phyloP scores from a whole-genome alignment of 192 early-diverging fungal genomes.

The Backusella sp. region DNA sequence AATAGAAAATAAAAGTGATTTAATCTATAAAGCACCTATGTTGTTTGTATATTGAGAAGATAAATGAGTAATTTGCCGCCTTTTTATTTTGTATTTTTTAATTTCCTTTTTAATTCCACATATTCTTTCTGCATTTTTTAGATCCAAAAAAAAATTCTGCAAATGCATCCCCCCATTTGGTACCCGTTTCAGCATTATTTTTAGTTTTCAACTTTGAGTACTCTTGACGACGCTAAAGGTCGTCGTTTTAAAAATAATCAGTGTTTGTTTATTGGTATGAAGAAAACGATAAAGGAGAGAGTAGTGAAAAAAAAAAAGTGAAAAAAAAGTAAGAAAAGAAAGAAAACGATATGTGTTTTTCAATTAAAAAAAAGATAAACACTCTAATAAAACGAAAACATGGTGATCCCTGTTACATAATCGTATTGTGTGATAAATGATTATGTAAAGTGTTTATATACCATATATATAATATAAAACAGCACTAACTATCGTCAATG shows the following conservation, averaged over 20 bases:
- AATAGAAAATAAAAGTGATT: too few relatives aligned
- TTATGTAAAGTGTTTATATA: not conserved
- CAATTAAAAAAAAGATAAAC: not conserved
- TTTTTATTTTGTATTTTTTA: not conserved
- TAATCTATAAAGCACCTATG: not conserved
- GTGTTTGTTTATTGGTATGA: not conserved
- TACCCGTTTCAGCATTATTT: not conserved
- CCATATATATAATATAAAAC: too few relatives aligned
- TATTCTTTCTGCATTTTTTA: not conserved
- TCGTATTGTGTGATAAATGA: not conserved
- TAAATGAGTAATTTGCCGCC: not conserved
- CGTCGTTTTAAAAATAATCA: not conserved
- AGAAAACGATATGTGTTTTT: not conserved
- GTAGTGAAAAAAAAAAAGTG: not conserved
- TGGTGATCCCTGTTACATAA: not conserved
- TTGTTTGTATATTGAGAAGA: not conserved
- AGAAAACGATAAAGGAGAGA: not conserved
- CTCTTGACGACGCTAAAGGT: not conserved
- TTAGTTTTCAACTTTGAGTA: not conserved
- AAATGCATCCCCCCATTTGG: not conserved
- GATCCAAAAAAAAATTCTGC: not conserved
- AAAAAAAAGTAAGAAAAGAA: not conserved
- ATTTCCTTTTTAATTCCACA: not conserved
- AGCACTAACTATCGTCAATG: not conserved
- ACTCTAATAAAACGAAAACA: not conserved